Conservation (phyloP, 139 green algal genomes). For the Tetraselmis chui region DNA sequence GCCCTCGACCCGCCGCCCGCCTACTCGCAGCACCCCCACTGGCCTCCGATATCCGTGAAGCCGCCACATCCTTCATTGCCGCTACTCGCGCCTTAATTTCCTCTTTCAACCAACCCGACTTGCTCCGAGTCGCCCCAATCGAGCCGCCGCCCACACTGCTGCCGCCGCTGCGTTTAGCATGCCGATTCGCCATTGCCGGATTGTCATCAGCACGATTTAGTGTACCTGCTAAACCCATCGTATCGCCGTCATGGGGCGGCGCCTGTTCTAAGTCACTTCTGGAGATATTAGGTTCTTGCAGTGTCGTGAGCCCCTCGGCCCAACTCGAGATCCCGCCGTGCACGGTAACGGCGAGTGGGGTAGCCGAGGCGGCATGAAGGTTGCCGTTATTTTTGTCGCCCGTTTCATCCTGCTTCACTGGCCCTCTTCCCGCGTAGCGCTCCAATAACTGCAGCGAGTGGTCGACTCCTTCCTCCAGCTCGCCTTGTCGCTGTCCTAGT, state of each 20-base stretch:
- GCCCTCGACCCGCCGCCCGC: no score
- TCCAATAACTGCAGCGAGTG: neutral
- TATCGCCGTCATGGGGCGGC: no score
- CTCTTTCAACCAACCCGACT: neutral
- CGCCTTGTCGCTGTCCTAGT: neutral
- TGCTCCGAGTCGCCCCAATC: no score
- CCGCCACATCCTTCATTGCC: neutral
- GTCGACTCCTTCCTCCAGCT: neutral
- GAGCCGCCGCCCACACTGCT: neutral
- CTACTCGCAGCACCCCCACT: no score
- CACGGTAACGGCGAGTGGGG: no score
- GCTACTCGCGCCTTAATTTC: neutral
- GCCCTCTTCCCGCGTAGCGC: neutral
- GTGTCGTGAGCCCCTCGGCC: neutral
- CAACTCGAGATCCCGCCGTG: neutral
- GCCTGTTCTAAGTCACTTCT: no score
- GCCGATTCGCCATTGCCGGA: neutral
- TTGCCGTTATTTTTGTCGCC: neutral
- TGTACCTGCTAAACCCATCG: neutral
- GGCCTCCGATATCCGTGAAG: neutral
- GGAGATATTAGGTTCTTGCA: no score
- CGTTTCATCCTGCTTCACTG: neutral
- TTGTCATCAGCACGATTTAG: neutral
- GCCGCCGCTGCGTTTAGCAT: neutral
- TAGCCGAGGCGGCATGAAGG: no score